Percentiles rank a stretch among this genome's conserved stretches.
phyloP scores from a whole-genome alignment of 2,329 filamentous ascomycete genomes.

The Talaromyces sp. region DNA sequence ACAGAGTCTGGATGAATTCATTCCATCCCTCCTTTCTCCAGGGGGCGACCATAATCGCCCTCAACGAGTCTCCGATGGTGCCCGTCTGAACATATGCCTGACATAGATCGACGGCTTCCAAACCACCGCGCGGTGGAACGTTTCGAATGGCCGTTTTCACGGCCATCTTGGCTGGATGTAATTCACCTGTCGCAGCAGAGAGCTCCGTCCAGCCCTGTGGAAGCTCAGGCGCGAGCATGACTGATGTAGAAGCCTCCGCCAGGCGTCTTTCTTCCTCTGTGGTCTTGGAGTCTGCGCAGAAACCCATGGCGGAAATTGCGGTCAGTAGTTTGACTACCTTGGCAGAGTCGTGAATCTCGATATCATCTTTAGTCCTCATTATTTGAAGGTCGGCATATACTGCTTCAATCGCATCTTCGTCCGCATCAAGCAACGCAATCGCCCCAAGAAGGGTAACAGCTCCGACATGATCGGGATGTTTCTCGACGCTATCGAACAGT shows the following conservation, averaged over 20 bases:
- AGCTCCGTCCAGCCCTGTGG: constrained; percentile 70
- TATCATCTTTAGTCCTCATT: constrained; percentile 62
- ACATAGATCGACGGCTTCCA: constrained; percentile 66
- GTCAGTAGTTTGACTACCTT: constrained; percentile 69
- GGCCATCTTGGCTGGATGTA: constrained; percentile 67
- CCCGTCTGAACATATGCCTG: constrained; percentile 70
- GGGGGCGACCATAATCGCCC: constrained; percentile 72
- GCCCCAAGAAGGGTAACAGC: constrained; percentile 77
- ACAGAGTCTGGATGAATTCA: constrained; percentile 29
- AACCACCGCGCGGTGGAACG: constrained; percentile 64
- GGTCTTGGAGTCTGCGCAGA: constrained; percentile 37
- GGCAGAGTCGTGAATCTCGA: constrained; percentile 59
- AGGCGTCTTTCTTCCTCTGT: constrained; percentile 47
- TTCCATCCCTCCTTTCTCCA: constrained; percentile 67
- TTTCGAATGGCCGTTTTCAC: constrained; percentile 69
- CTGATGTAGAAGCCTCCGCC: constrained; percentile 65
- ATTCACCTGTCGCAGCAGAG: constrained; percentile 52
- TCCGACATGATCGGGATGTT: constrained; percentile 67
- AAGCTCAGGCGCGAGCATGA: constrained; percentile 75
- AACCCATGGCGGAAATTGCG: constrained; percentile 60
- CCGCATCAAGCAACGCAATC: constrained; percentile 74
- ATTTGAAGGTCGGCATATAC: constrained; percentile 71
- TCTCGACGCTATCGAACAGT: constrained; percentile 74
- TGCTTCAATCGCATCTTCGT: constrained; percentile 72
- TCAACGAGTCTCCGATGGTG: constrained; percentile 66